Base-by-base conservation (phyloP, 257 asterid genomes). In the Petrea volubilis region DNA sequence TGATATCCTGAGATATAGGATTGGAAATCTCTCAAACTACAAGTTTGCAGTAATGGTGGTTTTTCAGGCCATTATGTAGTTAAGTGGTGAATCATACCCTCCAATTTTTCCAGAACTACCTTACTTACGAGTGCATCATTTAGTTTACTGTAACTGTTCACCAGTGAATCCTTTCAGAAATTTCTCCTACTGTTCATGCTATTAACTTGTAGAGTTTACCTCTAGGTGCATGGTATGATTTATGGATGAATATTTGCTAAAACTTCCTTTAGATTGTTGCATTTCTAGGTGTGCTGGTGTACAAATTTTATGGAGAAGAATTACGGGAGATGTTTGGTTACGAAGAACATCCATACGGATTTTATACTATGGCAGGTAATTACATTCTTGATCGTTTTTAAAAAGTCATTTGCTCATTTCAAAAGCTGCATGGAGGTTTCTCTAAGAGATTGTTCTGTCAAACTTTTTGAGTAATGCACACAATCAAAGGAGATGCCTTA, bases 261-360 rank as follows among this genome's bases (percentile, higher is more conserved):
- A 77, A 67, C 78, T 76, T 83, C 59, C 76, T 76, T 68, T 86
- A 94, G 99, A 89, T 95, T 78, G 96, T 95, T 79, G 96, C 98
- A 77, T 85, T 83, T 81, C 86, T 95, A 81, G 99, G 98, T 53
- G 84, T 92, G 80, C 91, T 95, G 84, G 95, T 90, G 77, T 95
- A 95, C 83, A 95, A 90, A 78, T 90, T 88, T 78, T 95, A 95
- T 47, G 99, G 98, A 60, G 97, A 88, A 71, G 99, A 95, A 81
- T 90, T 95, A 21, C 83, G 97, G 84, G 98, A 92, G 81, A 95
- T 95, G 98, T 95, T 95, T 76, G 99, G 99, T 73, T 95, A 92
- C 74, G 96, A 83, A 75, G 97, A 92, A 84, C 99, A 95, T 80
- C 99, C 99, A 0, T 95, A 95, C 60, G 99, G 99, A 17, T 95